Evolutionary conservation across 2,329 filamentous ascomycete species (phyloP).

Genomic region (Apiospora sp.): DNA sequence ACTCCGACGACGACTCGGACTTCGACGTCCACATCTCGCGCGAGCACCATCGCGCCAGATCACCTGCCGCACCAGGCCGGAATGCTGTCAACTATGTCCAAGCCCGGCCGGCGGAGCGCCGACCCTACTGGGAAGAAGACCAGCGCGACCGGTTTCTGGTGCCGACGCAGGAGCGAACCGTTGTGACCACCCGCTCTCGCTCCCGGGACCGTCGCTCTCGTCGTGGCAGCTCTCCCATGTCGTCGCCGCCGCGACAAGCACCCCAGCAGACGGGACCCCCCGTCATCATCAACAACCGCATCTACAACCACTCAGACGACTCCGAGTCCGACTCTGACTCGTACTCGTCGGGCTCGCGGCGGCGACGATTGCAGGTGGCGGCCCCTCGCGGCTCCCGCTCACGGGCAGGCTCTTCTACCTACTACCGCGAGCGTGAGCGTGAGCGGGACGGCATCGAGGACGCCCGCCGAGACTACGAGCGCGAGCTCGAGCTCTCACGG

Average conservation of each 20-base stretch:
- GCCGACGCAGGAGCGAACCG: constrained; percentile 56
- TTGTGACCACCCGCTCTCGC: constrained; percentile 51
- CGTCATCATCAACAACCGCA: constrained; percentile 66
- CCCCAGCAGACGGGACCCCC: constrained; percentile 47
- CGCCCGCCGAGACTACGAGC: constrained; percentile 46
- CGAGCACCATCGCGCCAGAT: constrained; percentile 51
- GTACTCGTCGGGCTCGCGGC: not conserved
- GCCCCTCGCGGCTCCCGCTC: constrained; percentile 42
- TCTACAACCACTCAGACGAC: constrained; percentile 51
- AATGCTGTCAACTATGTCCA: constrained; percentile 28
- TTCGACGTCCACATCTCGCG: constrained; percentile 58
- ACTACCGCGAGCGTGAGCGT: constrained; percentile 38
- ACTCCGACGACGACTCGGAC: constrained; percentile 62
- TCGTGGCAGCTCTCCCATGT: constrained; percentile 42
- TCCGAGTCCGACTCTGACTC: constrained; percentile 48
- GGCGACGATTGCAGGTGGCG: constrained; percentile 41
- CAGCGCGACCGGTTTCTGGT: constrained; percentile 47
- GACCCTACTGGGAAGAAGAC: constrained; percentile 51
- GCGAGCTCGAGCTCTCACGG: constrained; percentile 46
- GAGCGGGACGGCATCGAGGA: constrained; percentile 33
- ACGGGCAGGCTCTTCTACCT: constrained; percentile 44
- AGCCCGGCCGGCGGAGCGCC: constrained; percentile 42
- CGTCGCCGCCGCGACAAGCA: constrained; percentile 38
- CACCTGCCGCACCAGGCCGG: constrained; percentile 34
- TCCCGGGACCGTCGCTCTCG: constrained; percentile 57